Percentiles rank a stretch among this genome's conserved stretches.
These are phyloP conservation scores for Cladosporium cucumerinum DNA, from an alignment of 2,329 filamentous ascomycete species.

Conservation along the genomic window DNA sequence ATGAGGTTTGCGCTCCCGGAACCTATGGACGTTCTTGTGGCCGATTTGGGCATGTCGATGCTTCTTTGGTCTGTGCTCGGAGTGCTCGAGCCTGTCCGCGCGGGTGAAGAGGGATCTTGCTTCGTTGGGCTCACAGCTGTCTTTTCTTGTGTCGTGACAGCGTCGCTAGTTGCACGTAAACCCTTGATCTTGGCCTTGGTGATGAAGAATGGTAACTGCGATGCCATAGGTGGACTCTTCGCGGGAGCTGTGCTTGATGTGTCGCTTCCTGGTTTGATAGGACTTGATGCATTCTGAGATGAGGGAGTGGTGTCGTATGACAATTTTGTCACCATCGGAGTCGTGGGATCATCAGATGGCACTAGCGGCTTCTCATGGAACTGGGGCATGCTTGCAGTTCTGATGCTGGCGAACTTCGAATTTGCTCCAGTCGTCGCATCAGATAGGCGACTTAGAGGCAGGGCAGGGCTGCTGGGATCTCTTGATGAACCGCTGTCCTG, in stretches of 20 bases:
- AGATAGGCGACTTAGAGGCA: conserved; percentile 17
- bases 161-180: conserved; percentile 81
- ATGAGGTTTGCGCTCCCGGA: conserved; percentile 36
- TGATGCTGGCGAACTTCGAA: conserved; percentile 26
- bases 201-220: conserved; percentile 21
- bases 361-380: conserved; percentile 36
- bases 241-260: conserved; percentile 37
- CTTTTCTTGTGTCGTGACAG: conserved; percentile 55
- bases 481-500: background rate
- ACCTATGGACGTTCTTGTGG: conserved; percentile 44
- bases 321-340: conserved; percentile 57
- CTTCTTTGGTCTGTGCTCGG: conserved; percentile 55
- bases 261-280: conserved; percentile 42
- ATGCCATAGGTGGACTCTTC: conserved; percentile 34
- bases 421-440: conserved; percentile 25
- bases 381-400: conserved; percentile 29
- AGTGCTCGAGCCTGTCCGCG: conserved; percentile 71
- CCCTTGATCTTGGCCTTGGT: conserved; percentile 55
- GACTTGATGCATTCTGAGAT: conserved; percentile 22
- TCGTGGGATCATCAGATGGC: conserved; percentile 39
- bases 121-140: conserved; percentile 42
- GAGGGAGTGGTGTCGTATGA: conserved; percentile 46
- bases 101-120: conserved; percentile 59
- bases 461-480: conserved; percentile 21
- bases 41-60: conserved; percentile 35